A percentile compares a stretch with the other conserved stretches of the same genome.
Conservation (phyloP, 2,329 filamentous ascomycete genomes). For the Graphilbum fragrans region DNA sequence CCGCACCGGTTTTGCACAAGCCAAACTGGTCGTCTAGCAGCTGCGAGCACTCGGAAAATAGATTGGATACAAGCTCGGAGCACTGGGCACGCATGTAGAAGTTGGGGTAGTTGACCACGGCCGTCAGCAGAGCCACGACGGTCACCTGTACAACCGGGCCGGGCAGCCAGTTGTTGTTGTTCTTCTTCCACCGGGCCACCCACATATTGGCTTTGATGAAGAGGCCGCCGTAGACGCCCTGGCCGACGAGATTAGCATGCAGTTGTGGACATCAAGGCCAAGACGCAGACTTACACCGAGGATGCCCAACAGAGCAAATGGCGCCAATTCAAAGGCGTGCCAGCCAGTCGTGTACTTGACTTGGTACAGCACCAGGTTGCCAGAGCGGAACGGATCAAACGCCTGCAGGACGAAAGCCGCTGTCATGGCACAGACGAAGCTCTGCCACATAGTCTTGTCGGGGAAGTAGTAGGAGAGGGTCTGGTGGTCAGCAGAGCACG, state of each 20-base stretch:
- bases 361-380: constrained; percentile 91
- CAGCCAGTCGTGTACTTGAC: constrained; percentile 85
- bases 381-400: constrained; percentile 87
- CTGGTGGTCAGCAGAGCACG: constrained; percentile 21
- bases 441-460: constrained; percentile 99
- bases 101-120: constrained; percentile 88
- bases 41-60: constrained; percentile 83
- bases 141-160: constrained; percentile 70
- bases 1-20: constrained; percentile 77
- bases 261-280: not conserved
- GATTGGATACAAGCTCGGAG: constrained; percentile 78
- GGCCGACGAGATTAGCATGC: not conserved
- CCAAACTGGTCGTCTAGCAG: constrained; percentile 77
- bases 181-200: constrained; percentile 69
- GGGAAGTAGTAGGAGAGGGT: constrained; percentile 96
- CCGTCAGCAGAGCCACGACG: constrained; percentile 67
- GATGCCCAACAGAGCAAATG: constrained; percentile 76
- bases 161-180: constrained; percentile 45
- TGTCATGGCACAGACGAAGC: constrained; percentile 98
- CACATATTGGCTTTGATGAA: constrained; percentile 94
- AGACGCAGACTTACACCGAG: constrained; percentile 44
- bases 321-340: constrained; percentile 89
- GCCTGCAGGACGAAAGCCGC: constrained; percentile 87
- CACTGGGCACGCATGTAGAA: constrained; percentile 91
- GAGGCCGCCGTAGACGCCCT: constrained; percentile 84